Evolutionary conservation across 176 grass and related monocot genomes (phyloP).

Genomic region (Echinochloa phyllopogon): DNA sequence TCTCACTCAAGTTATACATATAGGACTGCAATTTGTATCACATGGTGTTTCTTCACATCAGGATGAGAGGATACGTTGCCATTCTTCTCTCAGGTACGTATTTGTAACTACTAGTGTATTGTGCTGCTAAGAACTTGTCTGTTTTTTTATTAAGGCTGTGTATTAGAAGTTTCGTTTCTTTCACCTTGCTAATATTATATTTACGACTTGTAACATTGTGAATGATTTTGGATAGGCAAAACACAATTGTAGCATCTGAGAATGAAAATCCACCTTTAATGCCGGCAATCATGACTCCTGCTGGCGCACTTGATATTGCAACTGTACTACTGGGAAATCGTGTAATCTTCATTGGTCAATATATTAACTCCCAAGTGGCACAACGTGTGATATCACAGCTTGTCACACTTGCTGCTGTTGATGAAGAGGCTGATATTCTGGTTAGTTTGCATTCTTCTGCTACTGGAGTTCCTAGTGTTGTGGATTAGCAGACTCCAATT

Average conservation of each 20-base stretch:
- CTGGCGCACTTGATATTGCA: slow-evolving; percentile 75
- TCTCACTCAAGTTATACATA: slow-evolving; percentile 33
- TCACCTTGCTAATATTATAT: slow-evolving; percentile 5
- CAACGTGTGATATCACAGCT: slow-evolving; percentile 95
- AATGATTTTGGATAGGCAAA: slow-evolving; percentile 45
- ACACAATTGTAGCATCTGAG: slow-evolving; percentile 56
- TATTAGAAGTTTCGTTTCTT: slow-evolving; percentile 28
- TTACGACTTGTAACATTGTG: slow-evolving; percentile 18
- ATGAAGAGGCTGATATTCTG: slow-evolving; percentile 89
- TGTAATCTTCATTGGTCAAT: slow-evolving; percentile 91
- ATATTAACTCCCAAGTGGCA: slow-evolving; percentile 89
- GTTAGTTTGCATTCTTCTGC: slow-evolving; percentile 52
- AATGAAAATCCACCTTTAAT: slow-evolving; percentile 91
- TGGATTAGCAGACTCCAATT: not conserved
- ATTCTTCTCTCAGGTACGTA: slow-evolving; percentile 49
- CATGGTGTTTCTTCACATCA: slow-evolving; percentile 31
- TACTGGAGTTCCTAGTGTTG: slow-evolving; percentile 16
- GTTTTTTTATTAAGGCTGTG: slow-evolving; percentile 31
- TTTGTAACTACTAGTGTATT: not conserved
- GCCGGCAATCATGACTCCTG: slow-evolving; percentile 78
- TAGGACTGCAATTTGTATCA: slow-evolving; percentile 46
- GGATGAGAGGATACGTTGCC: slow-evolving; percentile 22
- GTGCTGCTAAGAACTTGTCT: not conserved
- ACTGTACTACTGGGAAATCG: slow-evolving; percentile 82
- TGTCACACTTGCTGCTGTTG: slow-evolving; percentile 79